Evolutionary conservation across 306 rosid species (phyloP).

Genomic region (Luffa aegyptiaca): DNA sequence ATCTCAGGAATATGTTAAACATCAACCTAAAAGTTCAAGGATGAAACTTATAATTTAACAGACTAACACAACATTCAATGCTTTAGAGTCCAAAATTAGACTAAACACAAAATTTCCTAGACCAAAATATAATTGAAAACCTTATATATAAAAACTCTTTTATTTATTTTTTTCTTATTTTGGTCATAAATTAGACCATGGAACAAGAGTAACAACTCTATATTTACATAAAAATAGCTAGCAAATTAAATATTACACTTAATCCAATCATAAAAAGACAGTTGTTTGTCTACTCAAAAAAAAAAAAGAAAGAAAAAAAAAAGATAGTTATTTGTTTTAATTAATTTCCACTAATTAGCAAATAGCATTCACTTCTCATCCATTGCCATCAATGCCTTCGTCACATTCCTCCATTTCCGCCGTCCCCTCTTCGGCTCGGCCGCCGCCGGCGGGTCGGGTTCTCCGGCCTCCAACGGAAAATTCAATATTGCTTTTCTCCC

Average conservation of each 20-base stretch:
- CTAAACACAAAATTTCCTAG: no score
- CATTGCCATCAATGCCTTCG: background rate
- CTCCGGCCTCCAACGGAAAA: conserved; percentile 40
- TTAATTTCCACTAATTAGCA: background rate
- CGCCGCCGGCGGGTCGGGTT: background rate
- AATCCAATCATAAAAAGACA: background rate
- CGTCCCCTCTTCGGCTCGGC: background rate
- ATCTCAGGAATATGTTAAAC: no score
- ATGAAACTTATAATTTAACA: no score
- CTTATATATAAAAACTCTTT: background rate
- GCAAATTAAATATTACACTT: background rate
- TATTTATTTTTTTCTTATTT: background rate
- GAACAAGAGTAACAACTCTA: background rate
- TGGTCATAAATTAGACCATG: background rate
- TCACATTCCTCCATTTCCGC: background rate
- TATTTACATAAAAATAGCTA: background rate
- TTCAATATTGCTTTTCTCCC: conserved; percentile 41
- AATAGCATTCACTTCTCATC: background rate
- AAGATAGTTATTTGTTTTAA: background rate
- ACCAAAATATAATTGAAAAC: background rate
- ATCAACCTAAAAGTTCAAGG: no score
- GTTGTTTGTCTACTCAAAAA: background rate
- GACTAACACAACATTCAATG: no score
- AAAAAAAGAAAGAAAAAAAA: no score
- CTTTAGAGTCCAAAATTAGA: no score